Evolutionary conservation across 148 eudicot species (phyloP).

Genomic region (Rhododendron williamsianum): DNA sequence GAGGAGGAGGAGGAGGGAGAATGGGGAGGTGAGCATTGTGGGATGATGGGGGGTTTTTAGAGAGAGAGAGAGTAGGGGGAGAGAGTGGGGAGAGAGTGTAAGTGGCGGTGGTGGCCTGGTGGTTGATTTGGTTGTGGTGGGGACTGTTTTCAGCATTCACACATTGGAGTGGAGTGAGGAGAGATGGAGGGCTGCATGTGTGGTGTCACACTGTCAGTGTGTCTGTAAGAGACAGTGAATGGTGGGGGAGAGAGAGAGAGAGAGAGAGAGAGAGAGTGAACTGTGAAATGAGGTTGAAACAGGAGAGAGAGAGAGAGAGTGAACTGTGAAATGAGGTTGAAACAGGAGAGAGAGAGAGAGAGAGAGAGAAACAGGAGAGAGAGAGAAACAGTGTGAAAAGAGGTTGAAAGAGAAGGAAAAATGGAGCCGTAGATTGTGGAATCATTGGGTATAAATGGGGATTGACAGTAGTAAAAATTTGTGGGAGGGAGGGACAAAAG

Average conservation of each 20-base stretch:
- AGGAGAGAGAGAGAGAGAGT: too few species aligned
- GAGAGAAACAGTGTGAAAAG: background rate
- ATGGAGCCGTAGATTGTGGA: background rate
- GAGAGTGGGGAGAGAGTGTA: background rate
- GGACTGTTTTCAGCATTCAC: constrained; percentile 1
- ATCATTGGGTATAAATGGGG: background rate
- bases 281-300: background rate
- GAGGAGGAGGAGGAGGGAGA: constrained; percentile 28
- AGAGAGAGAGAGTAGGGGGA: constrained; percentile 9
- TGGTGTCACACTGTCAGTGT: background rate
- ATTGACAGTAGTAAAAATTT: background rate
- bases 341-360: background rate
- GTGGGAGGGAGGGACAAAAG: background rate
- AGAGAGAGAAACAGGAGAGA: background rate
- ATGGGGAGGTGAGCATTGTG: constrained; percentile 2
- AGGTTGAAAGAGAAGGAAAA: background rate
- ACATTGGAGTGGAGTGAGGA: background rate
- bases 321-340: background rate
- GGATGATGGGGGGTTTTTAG: constrained; percentile 1
- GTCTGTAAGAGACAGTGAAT: background rate
- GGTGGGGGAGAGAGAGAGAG: too few species aligned
- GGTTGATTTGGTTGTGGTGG: background rate
- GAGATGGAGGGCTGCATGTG: background rate
- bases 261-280: background rate
- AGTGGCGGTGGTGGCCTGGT: background rate